Evolutionary conservation across 306 rosid genomes (phyloP), one percentile per base, ranked within the genome.

Genomic region (Neltuma alba): DNA sequence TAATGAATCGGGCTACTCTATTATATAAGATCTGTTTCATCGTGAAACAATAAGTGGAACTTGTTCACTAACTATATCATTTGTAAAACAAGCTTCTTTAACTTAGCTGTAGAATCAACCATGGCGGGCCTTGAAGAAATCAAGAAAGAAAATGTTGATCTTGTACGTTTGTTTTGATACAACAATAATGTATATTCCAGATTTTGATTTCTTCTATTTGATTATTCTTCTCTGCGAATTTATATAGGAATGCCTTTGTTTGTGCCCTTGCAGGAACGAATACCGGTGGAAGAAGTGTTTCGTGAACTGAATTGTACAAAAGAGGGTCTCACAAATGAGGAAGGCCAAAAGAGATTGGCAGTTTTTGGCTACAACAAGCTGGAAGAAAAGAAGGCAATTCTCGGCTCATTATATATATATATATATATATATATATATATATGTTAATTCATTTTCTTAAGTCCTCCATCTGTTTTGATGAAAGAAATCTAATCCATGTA

Each of bases 341-440:
- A 90, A 77, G 97, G 92, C 18, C 82, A 78, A 50, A 80, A 76
- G 74, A 89, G 97, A 73, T 33, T 90, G n/a, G 61, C 69, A 63
- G 44, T 92, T 72, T 92, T 92, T 71, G 97, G 97, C 7, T 94
- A 83, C 36, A 92, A 92, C 82, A 92, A 90, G 79, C 87, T 92
- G 2, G 93, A 92, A 82, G 97, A 92, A 70, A 90, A 92, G 71
- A 82, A 87, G 90, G 94, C 83, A 73, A 76, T 38, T 36, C 40
- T 23, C 31, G 2, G 12, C 14, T 48, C 9, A 48, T 47, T 48
- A 48, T 48, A 48, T 48, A n/a, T n/a, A n/a, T n/a, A n/a, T n/a
- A n/a, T n/a, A n/a, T n/a, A n/a, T n/a, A 44, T 12, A 11, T 44
- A 44, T 44, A 44, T 44, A 11, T 44, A 44, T 44, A 44, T 44